Conservation (phyloP, 2,329 filamentous ascomycete species). For the Stylonectria norvegica region DNA sequence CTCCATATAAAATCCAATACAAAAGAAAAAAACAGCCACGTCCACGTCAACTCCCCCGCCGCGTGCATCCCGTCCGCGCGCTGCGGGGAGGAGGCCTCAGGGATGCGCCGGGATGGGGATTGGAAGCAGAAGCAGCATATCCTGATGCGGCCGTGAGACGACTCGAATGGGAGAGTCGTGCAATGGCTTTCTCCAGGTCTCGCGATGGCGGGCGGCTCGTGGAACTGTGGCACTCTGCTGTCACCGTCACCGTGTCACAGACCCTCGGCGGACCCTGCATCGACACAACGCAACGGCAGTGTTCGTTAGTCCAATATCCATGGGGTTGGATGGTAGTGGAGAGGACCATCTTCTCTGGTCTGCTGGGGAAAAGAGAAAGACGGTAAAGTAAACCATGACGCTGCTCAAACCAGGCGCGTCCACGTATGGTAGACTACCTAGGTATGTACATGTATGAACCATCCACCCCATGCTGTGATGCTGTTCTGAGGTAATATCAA, state of each 20-base stretch:
- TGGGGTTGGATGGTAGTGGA: not conserved
- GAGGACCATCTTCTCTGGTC: constrained; percentile 8
- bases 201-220: not conserved
- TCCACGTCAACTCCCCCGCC: too few relatives aligned
- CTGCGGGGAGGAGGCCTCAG: not conserved
- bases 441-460: too few relatives aligned
- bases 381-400: not conserved
- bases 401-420: constrained; percentile 14
- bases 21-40: too few relatives aligned
- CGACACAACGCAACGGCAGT: too few relatives aligned
- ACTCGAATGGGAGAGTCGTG: constrained; percentile 1
- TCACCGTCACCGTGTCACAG: too few relatives aligned
- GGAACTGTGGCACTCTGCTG: too few relatives aligned
- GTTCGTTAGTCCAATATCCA: constrained; percentile 7
- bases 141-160: constrained; percentile 7
- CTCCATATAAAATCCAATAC: too few relatives aligned
- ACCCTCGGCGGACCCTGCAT: too few relatives aligned
- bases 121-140: not conserved
- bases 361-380: not conserved
- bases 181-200: not conserved
- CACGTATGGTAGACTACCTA: too few relatives aligned
- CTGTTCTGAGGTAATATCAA: too few relatives aligned
- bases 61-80: too few relatives aligned
- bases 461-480: too few relatives aligned
- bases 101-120: not conserved